Percentiles rank a stretch among this genome's conserved stretches.
phyloP scores from a whole-genome alignment of 2,329 filamentous ascomycete species.

The Dendryphion nanum region DNA sequence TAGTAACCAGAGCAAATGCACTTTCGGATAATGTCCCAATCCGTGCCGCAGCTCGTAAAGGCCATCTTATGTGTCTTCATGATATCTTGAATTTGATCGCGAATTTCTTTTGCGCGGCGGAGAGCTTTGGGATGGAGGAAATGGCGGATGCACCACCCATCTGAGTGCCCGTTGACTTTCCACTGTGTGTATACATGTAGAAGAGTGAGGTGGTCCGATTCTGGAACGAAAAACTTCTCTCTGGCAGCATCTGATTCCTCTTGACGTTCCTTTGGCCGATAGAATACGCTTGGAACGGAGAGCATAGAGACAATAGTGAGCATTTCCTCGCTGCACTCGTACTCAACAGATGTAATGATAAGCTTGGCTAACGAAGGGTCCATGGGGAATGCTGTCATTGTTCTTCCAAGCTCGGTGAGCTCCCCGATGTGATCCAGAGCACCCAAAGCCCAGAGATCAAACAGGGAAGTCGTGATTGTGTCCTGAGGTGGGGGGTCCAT shows the following conservation, averaged over 20 bases:
- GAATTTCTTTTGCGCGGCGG: constrained; percentile 86
- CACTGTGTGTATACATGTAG: constrained; percentile 95
- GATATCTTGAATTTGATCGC: constrained; percentile 90
- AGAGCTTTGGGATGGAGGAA: constrained; percentile 96
- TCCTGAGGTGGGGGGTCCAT: constrained; percentile 99
- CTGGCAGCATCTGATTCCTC: constrained; percentile 94
- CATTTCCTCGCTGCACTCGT: constrained; percentile 96
- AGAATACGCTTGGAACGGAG: constrained; percentile 94
- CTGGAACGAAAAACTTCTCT: constrained; percentile 97
- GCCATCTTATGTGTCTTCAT: constrained; percentile 92
- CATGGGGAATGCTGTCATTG: constrained; percentile 98
- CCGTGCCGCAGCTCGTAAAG: constrained; percentile 84
- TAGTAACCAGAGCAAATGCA: constrained; percentile 98
- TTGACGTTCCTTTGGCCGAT: constrained; percentile 91
- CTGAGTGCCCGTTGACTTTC: constrained; percentile 85
- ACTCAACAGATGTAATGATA: constrained; percentile 85
- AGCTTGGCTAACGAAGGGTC: constrained; percentile 94
- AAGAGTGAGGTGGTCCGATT: constrained; percentile 94
- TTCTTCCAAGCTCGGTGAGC: constrained; percentile 78
- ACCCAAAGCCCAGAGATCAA: constrained; percentile 94
- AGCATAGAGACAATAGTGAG: constrained; percentile 98
- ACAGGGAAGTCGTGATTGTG: constrained; percentile 94
- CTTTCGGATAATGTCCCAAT: constrained; percentile 93
- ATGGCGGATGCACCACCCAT: constrained; percentile 89
- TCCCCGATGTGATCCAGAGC: constrained; percentile 93